Evolutionary conservation across 805 yeast species (phyloP).

Genomic region (Cyberlindnera meyerae): DNA sequence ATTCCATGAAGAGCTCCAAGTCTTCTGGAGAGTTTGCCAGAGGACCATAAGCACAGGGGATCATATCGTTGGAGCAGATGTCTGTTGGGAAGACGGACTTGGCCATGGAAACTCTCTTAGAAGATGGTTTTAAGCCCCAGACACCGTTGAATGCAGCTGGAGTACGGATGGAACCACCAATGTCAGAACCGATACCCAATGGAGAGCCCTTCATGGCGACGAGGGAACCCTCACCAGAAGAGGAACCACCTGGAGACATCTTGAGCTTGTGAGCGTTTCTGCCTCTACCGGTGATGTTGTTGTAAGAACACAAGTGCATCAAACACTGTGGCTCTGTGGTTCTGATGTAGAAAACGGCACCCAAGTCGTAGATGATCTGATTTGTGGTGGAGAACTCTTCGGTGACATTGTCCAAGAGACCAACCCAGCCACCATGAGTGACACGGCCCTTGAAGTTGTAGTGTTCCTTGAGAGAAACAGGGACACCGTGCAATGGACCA

Average conservation of each 20-base stretch:
- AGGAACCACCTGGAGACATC: slow-evolving; percentile 66
- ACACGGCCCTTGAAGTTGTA: slow-evolving; percentile 47
- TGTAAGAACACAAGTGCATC: slow-evolving; percentile 64
- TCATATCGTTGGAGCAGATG: slow-evolving; percentile 41
- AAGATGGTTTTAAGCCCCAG: slow-evolving; percentile 60
- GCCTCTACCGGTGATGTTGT: slow-evolving; percentile 55
- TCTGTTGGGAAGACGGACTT: slow-evolving; percentile 11
- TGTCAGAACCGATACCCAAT: slow-evolving; percentile 64
- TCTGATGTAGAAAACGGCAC: slow-evolving; percentile 57
- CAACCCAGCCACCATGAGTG: slow-evolving; percentile 59
- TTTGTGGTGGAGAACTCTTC: slow-evolving; percentile 42
- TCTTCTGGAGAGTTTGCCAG: slow-evolving; percentile 61
- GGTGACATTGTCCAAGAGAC: slow-evolving; percentile 43
- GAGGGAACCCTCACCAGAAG: slow-evolving; percentile 68
- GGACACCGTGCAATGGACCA: slow-evolving; percentile 70
- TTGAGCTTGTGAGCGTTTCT: slow-evolving; percentile 53
- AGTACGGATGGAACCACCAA: slow-evolving; percentile 65
- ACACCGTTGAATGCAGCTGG: slow-evolving; percentile 64
- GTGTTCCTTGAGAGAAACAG: slow-evolving; percentile 65
- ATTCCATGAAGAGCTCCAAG: slow-evolving; percentile 61
- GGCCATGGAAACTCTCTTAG: slow-evolving; percentile 44
- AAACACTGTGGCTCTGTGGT: slow-evolving; percentile 66
- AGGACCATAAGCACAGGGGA: slow-evolving; percentile 66
- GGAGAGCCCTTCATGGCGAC: slow-evolving; percentile 56
- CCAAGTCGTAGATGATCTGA: slow-evolving; percentile 31